phyloP scores from a whole-genome alignment of 352 stramenopile genomes.

The Globisporangium yorkense region DNA sequence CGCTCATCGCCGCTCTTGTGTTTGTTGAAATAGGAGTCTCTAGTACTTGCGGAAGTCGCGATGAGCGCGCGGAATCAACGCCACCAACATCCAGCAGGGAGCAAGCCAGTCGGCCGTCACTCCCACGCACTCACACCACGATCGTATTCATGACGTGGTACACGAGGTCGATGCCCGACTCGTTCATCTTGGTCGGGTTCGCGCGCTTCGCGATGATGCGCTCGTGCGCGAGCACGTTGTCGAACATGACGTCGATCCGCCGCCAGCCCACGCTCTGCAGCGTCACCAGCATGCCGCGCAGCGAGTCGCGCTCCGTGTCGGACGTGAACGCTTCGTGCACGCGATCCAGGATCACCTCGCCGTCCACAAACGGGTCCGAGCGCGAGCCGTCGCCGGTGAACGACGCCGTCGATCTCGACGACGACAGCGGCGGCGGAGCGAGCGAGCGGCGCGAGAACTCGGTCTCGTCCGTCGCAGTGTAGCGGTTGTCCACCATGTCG shows the following conservation, averaged over 20 bases:
- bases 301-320: constrained; percentile 50
- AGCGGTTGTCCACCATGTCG: not conserved
- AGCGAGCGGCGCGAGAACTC: constrained; percentile 10
- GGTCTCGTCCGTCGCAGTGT: constrained; percentile 10
- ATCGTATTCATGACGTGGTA: constrained; percentile 77
- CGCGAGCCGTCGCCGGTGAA: constrained; percentile 19
- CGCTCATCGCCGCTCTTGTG: too few species aligned
- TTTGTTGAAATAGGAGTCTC: too few species aligned
- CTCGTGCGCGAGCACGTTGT: constrained; percentile 64
- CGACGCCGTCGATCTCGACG: constrained; percentile 5
- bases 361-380: constrained; percentile 44
- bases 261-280: constrained; percentile 72
- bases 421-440: constrained; percentile 2
- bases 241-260: constrained; percentile 65
- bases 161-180: constrained; percentile 64
- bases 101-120: not conserved
- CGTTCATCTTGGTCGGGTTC: constrained; percentile 42
- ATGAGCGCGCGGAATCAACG: too few species aligned
- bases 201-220: constrained; percentile 79
- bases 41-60: too few species aligned
- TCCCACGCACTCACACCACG: constrained; percentile 27
- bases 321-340: constrained; percentile 56
- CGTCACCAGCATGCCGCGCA: constrained; percentile 70
- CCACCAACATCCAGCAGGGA: too few species aligned
- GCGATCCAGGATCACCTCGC: constrained; percentile 58